Conservation (phyloP, 2,329 filamentous ascomycete species). For the Stagonosporopsis chrysanthemi region DNA sequence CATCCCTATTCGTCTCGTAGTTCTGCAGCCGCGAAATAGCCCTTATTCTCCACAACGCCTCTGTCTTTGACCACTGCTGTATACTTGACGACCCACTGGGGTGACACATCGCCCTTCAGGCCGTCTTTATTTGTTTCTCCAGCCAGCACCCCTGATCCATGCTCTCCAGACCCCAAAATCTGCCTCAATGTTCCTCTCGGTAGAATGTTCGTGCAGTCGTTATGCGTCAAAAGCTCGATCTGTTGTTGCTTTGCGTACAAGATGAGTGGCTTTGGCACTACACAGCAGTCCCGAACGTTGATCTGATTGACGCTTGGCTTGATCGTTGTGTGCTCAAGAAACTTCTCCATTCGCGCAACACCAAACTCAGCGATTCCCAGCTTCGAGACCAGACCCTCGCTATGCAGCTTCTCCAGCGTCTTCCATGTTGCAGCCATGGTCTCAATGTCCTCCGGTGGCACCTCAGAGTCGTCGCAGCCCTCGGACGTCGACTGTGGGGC, state of each 20-base stretch:
- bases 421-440: constrained; percentile 72
- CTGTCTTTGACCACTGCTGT: constrained; percentile 93
- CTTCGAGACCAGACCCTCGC: constrained; percentile 73
- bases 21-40: constrained; percentile 90
- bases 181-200: constrained; percentile 85
- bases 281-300: constrained; percentile 94
- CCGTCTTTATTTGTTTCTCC: constrained; percentile 63
- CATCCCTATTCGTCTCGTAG: constrained; percentile 50
- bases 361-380: constrained; percentile 93
- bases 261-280: constrained; percentile 86
- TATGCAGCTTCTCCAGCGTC: constrained; percentile 75
- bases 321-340: constrained; percentile 74
- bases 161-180: constrained; percentile 74
- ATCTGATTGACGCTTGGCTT: constrained; percentile 91
- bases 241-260: constrained; percentile 81
- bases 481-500: constrained; percentile 46
- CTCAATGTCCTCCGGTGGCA: constrained; percentile 62
- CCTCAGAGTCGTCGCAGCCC: constrained; percentile 37
- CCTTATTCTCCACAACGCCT: constrained; percentile 97
- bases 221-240: constrained; percentile 91
- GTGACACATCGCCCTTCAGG: constrained; percentile 78
- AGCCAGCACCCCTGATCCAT: constrained; percentile 78
- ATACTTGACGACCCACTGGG: constrained; percentile 97
- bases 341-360: constrained; percentile 78
- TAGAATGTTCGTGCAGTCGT: constrained; percentile 90